Base-by-base conservation (phyloP, 176 grass and related monocot species). In the Phoenix roebelenii region DNA sequence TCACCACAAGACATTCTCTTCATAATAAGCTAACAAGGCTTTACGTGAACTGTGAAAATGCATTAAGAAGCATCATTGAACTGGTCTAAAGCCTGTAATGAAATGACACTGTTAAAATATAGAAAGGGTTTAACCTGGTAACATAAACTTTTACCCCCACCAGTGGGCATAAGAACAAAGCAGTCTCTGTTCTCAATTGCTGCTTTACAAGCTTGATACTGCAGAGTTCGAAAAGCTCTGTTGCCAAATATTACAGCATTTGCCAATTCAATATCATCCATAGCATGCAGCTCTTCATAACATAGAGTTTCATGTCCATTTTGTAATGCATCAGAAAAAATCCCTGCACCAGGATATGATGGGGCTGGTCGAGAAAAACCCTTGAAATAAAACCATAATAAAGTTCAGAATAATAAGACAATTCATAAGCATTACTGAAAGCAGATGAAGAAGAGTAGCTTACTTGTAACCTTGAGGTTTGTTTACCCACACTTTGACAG, bases 111-210 rank as follows among this genome's bases (percentile, higher is more conserved):
- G 9, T 44, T 44, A 44, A 44, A 44, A 44, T 9, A 10, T 44
- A 44, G 53, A 3, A 72, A 56, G 65, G 51, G 17, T 20, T 30
- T 30, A 25, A 90, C 92, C 92, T 97, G 92, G 58, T 90, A 96
- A 63, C 92, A 97, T 51, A 97, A 28, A 55, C 92, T 97, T 64
- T 97, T 97, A 49, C 87, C 92, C 5, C 92, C 92, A 69, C 92
- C 92, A 67, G 92, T 97, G 15, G 92, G 92, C 92, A 97, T 97
- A 56, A 97, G 81, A 50, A 91, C 58, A 62, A 97, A 88, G 74
- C 78, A 83, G 23, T 97, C 92, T 50, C 39, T 74, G 16, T 80
- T 88, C 23, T 80, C 55, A 60, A 85, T 49, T 50, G 92, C 83
- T 67, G 92, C 75, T 20, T 72, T 73, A 59, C 92, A 97, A 62